These are phyloP conservation scores for Pseudogymnoascus sp. DNA, from an alignment of 2,329 filamentous ascomycete genomes.

Conservation along the genomic window DNA sequence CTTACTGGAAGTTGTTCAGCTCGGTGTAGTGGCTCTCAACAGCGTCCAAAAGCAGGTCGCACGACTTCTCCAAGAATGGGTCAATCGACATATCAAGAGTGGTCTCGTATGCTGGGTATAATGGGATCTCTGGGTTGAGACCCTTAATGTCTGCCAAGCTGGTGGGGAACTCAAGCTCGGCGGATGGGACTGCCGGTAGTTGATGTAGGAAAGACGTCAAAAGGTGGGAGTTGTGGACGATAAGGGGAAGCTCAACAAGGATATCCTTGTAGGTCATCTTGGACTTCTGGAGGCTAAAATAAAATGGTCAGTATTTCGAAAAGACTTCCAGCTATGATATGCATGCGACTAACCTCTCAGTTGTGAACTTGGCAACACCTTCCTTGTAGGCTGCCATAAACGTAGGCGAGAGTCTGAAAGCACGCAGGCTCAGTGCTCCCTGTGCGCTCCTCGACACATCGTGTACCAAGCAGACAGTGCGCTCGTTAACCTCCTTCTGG, in stretches of 20 bases:
- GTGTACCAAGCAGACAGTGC: conserved; percentile 83
- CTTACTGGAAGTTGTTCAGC: conserved; percentile 92
- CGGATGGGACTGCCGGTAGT: conserved; percentile 61
- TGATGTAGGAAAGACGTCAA: conserved; percentile 94
- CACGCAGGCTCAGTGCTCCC: conserved; percentile 80
- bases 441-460: conserved; percentile 94
- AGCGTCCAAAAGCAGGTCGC: conserved; percentile 89
- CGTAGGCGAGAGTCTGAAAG: conserved; percentile 78
- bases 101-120: conserved; percentile 82
- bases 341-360: conserved; percentile 65
- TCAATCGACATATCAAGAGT: conserved; percentile 85
- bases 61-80: conserved; percentile 96
- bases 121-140: conserved; percentile 55
- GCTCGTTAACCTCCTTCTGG: conserved; percentile 85
- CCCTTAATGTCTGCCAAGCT: conserved; percentile 72
- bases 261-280: conserved; percentile 93
- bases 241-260: conserved; percentile 80
- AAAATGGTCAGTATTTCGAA: conserved; percentile 1
- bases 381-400: conserved; percentile 95
- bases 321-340: conserved; percentile 12
- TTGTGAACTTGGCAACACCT: conserved; percentile 75
- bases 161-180: conserved; percentile 67
- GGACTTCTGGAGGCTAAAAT: conserved; percentile 77
- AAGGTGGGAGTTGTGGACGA: conserved; percentile 94
- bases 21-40: conserved; percentile 98